Percentiles rank a stretch among this genome's conserved stretches.
Conservation (phyloP, 2,329 filamentous ascomycete genomes). For the Aspergillus aculeatus region DNA sequence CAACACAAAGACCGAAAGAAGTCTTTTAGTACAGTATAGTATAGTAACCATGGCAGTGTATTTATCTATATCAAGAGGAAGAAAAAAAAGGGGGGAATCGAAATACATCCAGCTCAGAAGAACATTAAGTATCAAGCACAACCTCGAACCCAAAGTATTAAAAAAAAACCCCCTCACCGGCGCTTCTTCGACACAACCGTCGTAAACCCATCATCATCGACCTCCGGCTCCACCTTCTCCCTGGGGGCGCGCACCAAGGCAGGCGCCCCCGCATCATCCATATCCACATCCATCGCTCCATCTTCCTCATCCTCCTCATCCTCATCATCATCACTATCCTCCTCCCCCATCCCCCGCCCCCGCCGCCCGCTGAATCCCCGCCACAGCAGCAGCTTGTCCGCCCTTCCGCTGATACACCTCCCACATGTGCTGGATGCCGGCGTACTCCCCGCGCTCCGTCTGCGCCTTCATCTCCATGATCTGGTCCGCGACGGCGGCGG, state of each 20-base stretch:
- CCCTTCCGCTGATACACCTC: conserved; percentile 41
- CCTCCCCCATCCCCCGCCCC: conserved; percentile 24
- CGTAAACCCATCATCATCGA: conserved; percentile 80
- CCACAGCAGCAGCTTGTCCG: conserved; percentile 17
- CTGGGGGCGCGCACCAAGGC: conserved; percentile 56
- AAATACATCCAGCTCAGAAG: not conserved
- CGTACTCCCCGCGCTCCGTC: conserved; percentile 64
- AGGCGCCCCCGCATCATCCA: conserved; percentile 63
- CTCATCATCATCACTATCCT: conserved; percentile 51
- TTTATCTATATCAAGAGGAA: not conserved
- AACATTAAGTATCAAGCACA: not conserved
- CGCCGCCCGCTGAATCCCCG: conserved; percentile 36
- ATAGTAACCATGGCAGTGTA: not conserved
- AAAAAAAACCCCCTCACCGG: conserved; percentile 34
- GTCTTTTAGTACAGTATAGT: not conserved
- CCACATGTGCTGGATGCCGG: conserved; percentile 64
- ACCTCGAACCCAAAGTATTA: not conserved
- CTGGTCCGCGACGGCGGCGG: conserved; percentile 67
- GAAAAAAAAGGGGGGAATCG: not conserved
- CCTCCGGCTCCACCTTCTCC: conserved; percentile 66
- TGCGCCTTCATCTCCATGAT: conserved; percentile 68
- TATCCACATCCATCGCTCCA: conserved; percentile 59
- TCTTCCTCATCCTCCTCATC: conserved; percentile 60
- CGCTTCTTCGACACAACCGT: conserved; percentile 70
- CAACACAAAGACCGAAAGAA: not conserved